phyloP scores from a whole-genome alignment of 257 asterid species.

The Buddleja alternifolia region DNA sequence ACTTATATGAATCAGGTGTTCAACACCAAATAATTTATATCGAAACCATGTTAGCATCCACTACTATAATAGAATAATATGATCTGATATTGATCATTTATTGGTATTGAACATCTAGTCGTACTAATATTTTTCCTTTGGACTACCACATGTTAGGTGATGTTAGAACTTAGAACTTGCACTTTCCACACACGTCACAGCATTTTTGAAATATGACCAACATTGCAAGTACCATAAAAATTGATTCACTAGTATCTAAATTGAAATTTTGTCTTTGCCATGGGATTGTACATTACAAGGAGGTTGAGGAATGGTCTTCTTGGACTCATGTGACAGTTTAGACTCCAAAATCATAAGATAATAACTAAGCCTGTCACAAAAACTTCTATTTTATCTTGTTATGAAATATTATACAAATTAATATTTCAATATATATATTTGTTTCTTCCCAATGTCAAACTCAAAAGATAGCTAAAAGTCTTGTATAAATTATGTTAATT shows the following conservation, averaged over 20 bases:
- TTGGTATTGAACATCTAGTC: no score
- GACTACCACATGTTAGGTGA: no score
- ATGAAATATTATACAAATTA: conserved; percentile 41
- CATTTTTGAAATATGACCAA: not conserved
- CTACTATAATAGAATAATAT: no score
- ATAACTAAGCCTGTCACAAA: conserved; percentile 31
- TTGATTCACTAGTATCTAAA: conserved; percentile 9
- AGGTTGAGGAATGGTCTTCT: conserved; percentile 14
- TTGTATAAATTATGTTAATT: conserved; percentile 26
- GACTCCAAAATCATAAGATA: not conserved
- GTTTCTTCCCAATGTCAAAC: conserved; percentile 54
- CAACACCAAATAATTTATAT: no score
- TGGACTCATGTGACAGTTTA: conserved; percentile 33
- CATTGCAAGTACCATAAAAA: not conserved
- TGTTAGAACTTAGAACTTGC: no score
- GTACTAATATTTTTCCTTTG: no score
- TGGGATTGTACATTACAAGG: not conserved
- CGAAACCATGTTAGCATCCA: no score
- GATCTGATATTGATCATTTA: no score
- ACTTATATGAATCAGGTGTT: no score
- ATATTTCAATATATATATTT: conserved; percentile 10
- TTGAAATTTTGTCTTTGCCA: conserved; percentile 22
- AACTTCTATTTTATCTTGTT: conserved; percentile 81
- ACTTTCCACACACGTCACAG: no score
- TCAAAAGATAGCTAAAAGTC: conserved; percentile 24